Evolutionary conservation across 2,329 filamentous ascomycete species (phyloP), one percentile per base, ranked within the genome.

Genomic region (Colletotrichum agaves): DNA sequence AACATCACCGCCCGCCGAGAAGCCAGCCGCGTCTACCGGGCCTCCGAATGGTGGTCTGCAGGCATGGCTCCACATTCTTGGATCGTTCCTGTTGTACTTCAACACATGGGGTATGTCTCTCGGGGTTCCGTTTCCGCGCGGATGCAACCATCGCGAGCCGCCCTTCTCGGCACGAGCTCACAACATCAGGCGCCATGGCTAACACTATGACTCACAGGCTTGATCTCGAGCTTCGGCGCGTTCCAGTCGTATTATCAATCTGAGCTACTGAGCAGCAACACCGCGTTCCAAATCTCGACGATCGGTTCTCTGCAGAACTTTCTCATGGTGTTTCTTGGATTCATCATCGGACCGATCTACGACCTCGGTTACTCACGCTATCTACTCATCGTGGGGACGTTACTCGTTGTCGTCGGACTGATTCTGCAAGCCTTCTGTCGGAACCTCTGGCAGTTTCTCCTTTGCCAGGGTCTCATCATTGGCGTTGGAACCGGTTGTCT

Each of bases 171-270:
- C 2, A 6, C 11, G 37, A 21, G 0, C 11, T 41, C 21, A 10
- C 13, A 4, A 58, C 7, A 7, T 7, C 5, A 35, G 2, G 5
- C 8, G 6, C 52, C 7, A 7, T 10, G 31, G 35, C 58, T 61
- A 21, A 61, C 58, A 1, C 15, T 0, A n/a, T 5, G 13, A 44
- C 15, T 2, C 46, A 1, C 4, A 86, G 76, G 77, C 5, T 72
- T 78, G 8, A 69, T 76, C n/a, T 76, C 74, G 59, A 72, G 81
- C 17, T 87, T 86, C 64, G 85, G 85, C 5, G 80, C 84, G 4
- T 88, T 86, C 69, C 84, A 87, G 69, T 81, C 82, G 5, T 86
- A 86, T 74, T 88, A 87, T 69, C 69, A 71, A 55, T 80, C 75
- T 43, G 77, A 79, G 1, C 63, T 71, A 33, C 21, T 67, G 12